Base-by-base conservation (phyloP, 1,139 yeast species). In the Candida gigantensis region DNA sequence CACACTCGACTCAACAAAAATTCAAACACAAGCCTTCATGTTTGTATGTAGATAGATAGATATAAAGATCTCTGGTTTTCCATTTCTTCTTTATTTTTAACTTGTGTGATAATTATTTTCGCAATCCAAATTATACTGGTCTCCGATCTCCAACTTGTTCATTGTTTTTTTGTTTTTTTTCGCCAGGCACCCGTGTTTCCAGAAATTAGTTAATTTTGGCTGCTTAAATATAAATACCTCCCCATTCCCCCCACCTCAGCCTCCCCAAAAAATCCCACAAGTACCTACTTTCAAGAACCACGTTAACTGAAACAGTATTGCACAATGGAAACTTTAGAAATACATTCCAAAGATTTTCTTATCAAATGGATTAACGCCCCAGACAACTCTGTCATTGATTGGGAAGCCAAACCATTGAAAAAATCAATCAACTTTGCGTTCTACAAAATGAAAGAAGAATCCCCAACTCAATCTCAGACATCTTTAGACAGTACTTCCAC, bases 321-420 rank as follows among this genome's bases (percentile, higher is more conserved):
- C 17, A 13, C 19, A 12, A 46, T 46, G 49, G 96, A 89, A 59
- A 81, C 90, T 2, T 74, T 92, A 40, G 97, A 90, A 60, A 79
- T 92, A 29, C 95, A 90, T 52, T 83, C 95, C 36, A 85, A 87
- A 57, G 85, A 92, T 42, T 90, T 86, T 54, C 77, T 89, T 47
- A 85, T 90, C 52, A 87, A 90, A 51, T 92, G 97, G 97, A 80
- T 89, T 42, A 77, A 81, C 45, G 87, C 84, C 6, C 83, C 86
- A 0, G 83, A 79, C 30, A 75, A 79, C 42, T 76, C 83, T 20
- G 60, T 73, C 16, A 74, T 90, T 30, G 78, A 77, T 45, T 92
- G 94, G 84, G 90, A 84, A 53, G 74, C 88, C 34, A 84, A 82
- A 52, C 97, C 97, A 2, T 58, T 83, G 51, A 89, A 85, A 56